Base-by-base conservation (phyloP, 2,329 filamentous ascomycete genomes). In the Cladosporium velox region DNA sequence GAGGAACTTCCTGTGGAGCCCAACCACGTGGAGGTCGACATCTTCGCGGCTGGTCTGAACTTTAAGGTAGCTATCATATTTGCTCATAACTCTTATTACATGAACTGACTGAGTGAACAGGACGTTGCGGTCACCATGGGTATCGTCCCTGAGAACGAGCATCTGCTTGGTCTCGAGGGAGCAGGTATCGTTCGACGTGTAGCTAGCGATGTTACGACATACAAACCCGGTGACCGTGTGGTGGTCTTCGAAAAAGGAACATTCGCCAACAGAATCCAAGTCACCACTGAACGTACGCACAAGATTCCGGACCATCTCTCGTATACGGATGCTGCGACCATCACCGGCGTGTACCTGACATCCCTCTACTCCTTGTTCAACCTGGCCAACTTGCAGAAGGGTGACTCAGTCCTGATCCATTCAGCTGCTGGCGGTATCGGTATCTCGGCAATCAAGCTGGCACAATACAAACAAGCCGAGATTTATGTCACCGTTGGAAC, bases 321-420 rank as follows among this genome's bases (percentile, higher is more conserved):
- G 10, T 73, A 70, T 58, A 67, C 65, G 34, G 61, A 71, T 14
- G 70, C 68, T 18, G 41, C 41, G 15, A 47, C 41, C 18, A 47
- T 47, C 21, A 18, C 69, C 67, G 30, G 34, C 32, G 59, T 65
- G 3, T 72, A 66, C 34, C 11, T 30, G 15, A 68, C 67, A 18
- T 62, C 65, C 4, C 49, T 69, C 10, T 54, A 65, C 12, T 41
- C 52, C 2, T 52, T 72, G 18, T 14, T 65, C 28, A 52, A 67
- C 51, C 60, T 67, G 10, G 66, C 34, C 6, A 18, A 32, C 15
- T 58, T 73, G 21, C 47, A 55, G 52, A 65, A 49, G 38, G 66
- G 65, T n/a, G 49, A 79, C 58, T 72, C 66, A n/a, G 69, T 79
- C 18, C 69, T 79, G 21, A 76, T 79, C 30, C 75, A 77, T 57